These are phyloP conservation scores for Gynostemma pentaphyllum DNA, from an alignment of 306 rosid genomes.

Conservation along the genomic window DNA sequence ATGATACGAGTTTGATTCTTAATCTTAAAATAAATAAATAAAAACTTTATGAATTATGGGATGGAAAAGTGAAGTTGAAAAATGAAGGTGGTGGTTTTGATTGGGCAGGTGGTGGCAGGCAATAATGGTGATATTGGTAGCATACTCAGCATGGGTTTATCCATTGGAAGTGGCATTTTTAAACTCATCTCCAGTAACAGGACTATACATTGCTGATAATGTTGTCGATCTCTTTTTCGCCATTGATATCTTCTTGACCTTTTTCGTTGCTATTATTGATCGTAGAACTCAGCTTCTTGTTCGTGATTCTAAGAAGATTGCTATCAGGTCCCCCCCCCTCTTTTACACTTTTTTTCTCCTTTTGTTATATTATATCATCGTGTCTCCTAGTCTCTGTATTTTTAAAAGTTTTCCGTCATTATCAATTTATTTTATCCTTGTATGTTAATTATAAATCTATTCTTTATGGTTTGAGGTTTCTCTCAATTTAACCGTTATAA, in stretches of 20 bases:
- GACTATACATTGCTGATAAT: conserved; percentile 37
- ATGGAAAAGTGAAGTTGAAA: not conserved
- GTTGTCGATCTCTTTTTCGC: conserved; percentile 60
- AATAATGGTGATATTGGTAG: conserved; percentile 70
- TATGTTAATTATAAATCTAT: no score
- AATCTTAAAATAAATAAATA: no score
- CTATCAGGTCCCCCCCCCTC: conserved; percentile 29
- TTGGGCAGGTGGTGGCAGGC: conserved; percentile 82
- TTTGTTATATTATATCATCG: not conserved
- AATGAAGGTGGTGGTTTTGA: conserved; percentile 3
- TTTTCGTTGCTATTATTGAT: conserved; percentile 66
- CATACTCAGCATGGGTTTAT: conserved; percentile 68
- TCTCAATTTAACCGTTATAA: no score
- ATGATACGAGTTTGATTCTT: no score
- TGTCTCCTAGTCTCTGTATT: no score
- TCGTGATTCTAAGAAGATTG: conserved; percentile 49
- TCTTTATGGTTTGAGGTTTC: no score
- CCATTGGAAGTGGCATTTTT: conserved; percentile 81
- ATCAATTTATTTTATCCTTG: no score
- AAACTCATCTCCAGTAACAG: conserved; percentile 13
- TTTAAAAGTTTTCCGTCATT: no score
- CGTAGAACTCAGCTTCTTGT: conserved; percentile 57
- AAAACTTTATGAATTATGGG: no score
- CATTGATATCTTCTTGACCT: conserved; percentile 62
- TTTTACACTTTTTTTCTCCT: not conserved